Evolutionary conservation across 345 rosid species (phyloP).

Genomic region (Clarkia xantiana): DNA sequence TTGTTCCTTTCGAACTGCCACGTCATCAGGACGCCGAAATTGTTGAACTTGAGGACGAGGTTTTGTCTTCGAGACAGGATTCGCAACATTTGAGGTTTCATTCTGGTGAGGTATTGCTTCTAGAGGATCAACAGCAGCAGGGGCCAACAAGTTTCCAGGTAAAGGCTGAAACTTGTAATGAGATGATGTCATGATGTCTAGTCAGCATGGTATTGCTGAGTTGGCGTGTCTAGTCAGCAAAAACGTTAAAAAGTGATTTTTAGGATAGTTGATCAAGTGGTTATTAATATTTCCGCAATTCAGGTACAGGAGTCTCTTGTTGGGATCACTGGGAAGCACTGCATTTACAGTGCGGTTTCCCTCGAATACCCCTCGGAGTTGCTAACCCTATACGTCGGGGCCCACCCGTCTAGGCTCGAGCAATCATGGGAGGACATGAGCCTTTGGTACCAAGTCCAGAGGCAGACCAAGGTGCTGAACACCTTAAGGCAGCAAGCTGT

Average conservation of each 20-base stretch:
- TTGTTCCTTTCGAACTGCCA: slow-evolving; percentile 18
- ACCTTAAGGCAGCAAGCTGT: slow-evolving; percentile 34
- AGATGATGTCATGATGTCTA: no score
- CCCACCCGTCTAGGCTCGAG: slow-evolving; percentile 48
- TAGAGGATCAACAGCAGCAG: slow-evolving; percentile 35
- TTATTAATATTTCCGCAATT: background rate
- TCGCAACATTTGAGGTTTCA: slow-evolving; percentile 21
- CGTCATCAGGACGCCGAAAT: slow-evolving; percentile 32
- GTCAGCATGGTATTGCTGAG: no score
- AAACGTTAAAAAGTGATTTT: slow-evolving; percentile 49
- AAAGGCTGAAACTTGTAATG: slow-evolving; percentile 9
- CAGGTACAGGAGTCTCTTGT: slow-evolving; percentile 31
- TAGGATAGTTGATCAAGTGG: no score
- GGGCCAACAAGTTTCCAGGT: slow-evolving; percentile 35
- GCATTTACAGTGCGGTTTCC: slow-evolving; percentile 27
- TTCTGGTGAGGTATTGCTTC: slow-evolving; percentile 27
- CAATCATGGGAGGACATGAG: slow-evolving; percentile 64
- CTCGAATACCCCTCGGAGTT: slow-evolving; percentile 20
- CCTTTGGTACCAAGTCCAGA: slow-evolving; percentile 56
- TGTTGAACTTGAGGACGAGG: slow-evolving; percentile 24
- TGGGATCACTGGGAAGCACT: slow-evolving; percentile 20
- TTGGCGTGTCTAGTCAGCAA: no score
- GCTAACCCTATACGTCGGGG: slow-evolving; percentile 36
- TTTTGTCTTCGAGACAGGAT: slow-evolving; percentile 14
- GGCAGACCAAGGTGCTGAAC: slow-evolving; percentile 52